phyloP scores from a whole-genome alignment of 1,139 yeast genomes.

The Yamadazyma diospyri region DNA sequence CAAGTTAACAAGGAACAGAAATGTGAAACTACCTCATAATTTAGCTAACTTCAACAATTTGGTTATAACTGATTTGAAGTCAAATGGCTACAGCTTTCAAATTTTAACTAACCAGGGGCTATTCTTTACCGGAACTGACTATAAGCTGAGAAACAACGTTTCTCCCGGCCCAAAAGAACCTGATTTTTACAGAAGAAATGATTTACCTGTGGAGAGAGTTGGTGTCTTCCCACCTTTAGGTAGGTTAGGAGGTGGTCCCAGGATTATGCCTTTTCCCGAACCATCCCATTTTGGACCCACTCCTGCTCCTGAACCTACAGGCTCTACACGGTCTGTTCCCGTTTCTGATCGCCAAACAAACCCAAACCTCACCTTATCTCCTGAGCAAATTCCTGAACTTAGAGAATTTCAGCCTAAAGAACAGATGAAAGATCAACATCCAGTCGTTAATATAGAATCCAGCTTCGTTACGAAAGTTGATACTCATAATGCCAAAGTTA shows the following conservation, averaged over 20 bases:
- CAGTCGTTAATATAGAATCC: slow-evolving; percentile 19
- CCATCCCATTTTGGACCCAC: neutral
- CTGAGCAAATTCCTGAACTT: slow-evolving; percentile 17
- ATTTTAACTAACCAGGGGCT: slow-evolving; percentile 54
- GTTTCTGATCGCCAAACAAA: slow-evolving; percentile 13
- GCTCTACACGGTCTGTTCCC: neutral
- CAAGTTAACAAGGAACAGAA: slow-evolving; percentile 24
- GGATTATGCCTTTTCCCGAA: neutral
- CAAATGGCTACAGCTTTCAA: slow-evolving; percentile 69
- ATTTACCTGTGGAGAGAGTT: neutral
- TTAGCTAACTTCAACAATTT: slow-evolving; percentile 29
- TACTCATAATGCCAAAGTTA: slow-evolving; percentile 23
- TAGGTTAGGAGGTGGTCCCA: slow-evolving; percentile 2
- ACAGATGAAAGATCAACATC: neutral
- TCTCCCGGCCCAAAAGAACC: slow-evolving; percentile 20
- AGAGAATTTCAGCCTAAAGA: slow-evolving; percentile 8
- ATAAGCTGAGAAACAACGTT: slow-evolving; percentile 27
- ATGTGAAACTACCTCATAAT: slow-evolving; percentile 41
- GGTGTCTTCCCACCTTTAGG: slow-evolving; percentile 8
- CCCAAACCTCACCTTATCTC: slow-evolving; percentile 20
- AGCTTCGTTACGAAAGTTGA: slow-evolving; percentile 26
- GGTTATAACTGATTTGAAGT: slow-evolving; percentile 51
- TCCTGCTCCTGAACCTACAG: neutral
- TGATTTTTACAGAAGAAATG: slow-evolving; percentile 8
- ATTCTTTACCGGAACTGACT: slow-evolving; percentile 51